Percentiles rank a stretch among this genome's conserved stretches.
Evolutionary conservation across 176 grass and related monocot species (phyloP).

Genomic region (Bonia amplexicaulis): DNA sequence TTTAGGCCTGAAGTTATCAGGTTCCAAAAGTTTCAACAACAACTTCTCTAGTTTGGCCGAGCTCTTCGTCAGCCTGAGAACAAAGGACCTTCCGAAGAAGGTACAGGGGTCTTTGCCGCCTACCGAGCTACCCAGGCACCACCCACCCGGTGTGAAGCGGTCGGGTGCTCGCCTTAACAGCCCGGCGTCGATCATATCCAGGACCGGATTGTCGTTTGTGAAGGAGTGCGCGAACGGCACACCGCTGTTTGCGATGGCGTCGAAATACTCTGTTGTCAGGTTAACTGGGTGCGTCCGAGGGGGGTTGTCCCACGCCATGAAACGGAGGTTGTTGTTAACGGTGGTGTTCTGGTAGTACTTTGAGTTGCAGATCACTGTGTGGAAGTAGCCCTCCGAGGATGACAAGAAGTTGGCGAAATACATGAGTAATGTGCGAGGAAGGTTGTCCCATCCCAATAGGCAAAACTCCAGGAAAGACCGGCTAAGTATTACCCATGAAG

Average conservation of each 20-base stretch:
- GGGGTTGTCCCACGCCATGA: conserved; percentile 76
- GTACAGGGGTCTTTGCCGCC: conserved; percentile 57
- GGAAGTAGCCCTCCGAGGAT: conserved; percentile 88
- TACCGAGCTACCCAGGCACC: conserved; percentile 63
- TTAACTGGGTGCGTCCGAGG: conserved; percentile 51
- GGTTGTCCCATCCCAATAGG: conserved; percentile 84
- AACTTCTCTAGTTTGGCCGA: conserved; percentile 71
- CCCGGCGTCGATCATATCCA: conserved; percentile 69
- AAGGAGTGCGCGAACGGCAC: conserved; percentile 64
- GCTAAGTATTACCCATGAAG: conserved; percentile 75
- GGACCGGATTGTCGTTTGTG: conserved; percentile 27
- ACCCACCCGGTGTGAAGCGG: conserved; percentile 67
- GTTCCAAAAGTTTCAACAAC: conserved; percentile 68
- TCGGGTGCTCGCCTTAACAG: conserved; percentile 44
- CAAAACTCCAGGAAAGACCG: conserved; percentile 89
- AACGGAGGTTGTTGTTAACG: conserved; percentile 67
- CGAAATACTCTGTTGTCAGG: conserved; percentile 59
- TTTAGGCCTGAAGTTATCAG: conserved; percentile 83
- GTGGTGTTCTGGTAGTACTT: conserved; percentile 95
- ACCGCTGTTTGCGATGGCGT: conserved; percentile 54
- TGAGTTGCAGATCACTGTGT: conserved; percentile 97
- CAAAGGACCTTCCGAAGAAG: conserved; percentile 46
- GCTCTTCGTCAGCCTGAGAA: conserved; percentile 44
- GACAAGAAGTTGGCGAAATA: conserved; percentile 92
- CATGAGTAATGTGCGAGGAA: conserved; percentile 88